These are phyloP conservation scores for Polyporus arcularius DNA, from an alignment of 768 basidiomycete genomes.

Conservation along the genomic window DNA sequence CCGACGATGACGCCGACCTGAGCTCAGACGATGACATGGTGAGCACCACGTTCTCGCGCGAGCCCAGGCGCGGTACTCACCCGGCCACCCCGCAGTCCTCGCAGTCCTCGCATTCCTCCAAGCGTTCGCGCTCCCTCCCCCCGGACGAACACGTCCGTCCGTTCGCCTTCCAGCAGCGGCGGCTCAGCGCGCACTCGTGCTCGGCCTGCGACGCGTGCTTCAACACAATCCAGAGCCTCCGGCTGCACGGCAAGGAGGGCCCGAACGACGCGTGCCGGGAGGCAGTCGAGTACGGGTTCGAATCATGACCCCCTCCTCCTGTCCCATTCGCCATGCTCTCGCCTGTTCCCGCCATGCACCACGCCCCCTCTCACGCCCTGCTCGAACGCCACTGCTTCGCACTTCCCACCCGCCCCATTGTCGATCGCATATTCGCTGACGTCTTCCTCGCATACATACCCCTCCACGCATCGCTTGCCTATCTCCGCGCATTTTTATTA, in stretches of 20 bases:
- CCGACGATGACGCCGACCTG: slow-evolving; percentile 34
- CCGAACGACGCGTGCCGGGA: slow-evolving; percentile 70
- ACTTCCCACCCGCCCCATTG: neutral
- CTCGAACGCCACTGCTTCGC: slow-evolving; percentile 3
- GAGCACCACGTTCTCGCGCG: slow-evolving; percentile 23
- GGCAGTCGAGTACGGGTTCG: slow-evolving; percentile 76
- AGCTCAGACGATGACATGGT: slow-evolving; percentile 42
- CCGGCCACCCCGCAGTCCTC: slow-evolving; percentile 16
- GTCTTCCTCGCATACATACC: slow-evolving; percentile 19
- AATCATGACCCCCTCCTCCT: slow-evolving; percentile 35
- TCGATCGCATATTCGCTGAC: slow-evolving; percentile 14
- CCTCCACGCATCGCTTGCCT: slow-evolving; percentile 13
- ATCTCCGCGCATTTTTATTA: slow-evolving; percentile 20
- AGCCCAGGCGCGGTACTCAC: neutral
- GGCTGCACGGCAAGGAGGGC: slow-evolving; percentile 56
- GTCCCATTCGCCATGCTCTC: neutral
- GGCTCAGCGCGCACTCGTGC: slow-evolving; percentile 60
- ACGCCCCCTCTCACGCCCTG: neutral
- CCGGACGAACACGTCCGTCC: slow-evolving; percentile 6
- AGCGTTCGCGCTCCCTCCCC: slow-evolving; percentile 52
- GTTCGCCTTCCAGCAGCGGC: slow-evolving; percentile 33
- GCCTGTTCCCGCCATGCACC: neutral
- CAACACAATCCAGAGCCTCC: slow-evolving; percentile 55
- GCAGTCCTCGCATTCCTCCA: slow-evolving; percentile 55
- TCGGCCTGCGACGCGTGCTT: slow-evolving; percentile 76